phyloP scores from a whole-genome alignment of 2,329 filamentous ascomycete genomes.

The Claviceps humidiphila region DNA sequence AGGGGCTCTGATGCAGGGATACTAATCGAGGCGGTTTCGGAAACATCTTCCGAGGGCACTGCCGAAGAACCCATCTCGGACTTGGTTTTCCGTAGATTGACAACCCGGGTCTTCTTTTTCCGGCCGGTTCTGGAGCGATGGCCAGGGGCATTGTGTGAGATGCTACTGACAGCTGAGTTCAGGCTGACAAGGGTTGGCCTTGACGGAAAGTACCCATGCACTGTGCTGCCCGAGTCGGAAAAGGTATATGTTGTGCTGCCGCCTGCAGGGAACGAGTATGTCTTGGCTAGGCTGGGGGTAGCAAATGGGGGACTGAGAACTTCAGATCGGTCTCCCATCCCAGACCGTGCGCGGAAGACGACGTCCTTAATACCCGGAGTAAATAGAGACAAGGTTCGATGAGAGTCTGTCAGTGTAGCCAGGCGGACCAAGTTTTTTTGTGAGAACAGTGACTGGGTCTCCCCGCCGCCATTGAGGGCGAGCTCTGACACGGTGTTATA shows the following conservation, averaged over 20 bases:
- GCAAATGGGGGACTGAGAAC: constrained; percentile 32
- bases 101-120: constrained; percentile 73
- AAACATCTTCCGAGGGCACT: constrained; percentile 32
- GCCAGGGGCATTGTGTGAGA: constrained; percentile 49
- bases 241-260: constrained; percentile 57
- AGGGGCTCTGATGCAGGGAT: constrained; percentile 49
- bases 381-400: constrained; percentile 80
- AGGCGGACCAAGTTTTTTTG: constrained; percentile 85
- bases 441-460: constrained; percentile 82
- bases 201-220: constrained; percentile 49
- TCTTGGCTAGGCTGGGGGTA: constrained; percentile 44
- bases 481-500: constrained; percentile 62
- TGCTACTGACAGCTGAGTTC: constrained; percentile 45
- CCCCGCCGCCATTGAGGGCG: constrained; percentile 64
- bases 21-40: constrained; percentile 41
- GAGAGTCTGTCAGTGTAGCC: constrained; percentile 71
- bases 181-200: constrained; percentile 53
- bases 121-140: constrained; percentile 49
- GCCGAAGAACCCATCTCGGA: constrained; percentile 39
- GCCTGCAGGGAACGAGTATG: constrained; percentile 48
- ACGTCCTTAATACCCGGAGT: constrained; percentile 83
- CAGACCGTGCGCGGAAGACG: constrained; percentile 86
- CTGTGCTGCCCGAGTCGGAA: constrained; percentile 54
- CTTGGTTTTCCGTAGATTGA: constrained; percentile 60
- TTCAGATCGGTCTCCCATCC: constrained; percentile 58